Conservation (phyloP, 2,329 filamentous ascomycete species). For the Aspergillus uvarum region DNA sequence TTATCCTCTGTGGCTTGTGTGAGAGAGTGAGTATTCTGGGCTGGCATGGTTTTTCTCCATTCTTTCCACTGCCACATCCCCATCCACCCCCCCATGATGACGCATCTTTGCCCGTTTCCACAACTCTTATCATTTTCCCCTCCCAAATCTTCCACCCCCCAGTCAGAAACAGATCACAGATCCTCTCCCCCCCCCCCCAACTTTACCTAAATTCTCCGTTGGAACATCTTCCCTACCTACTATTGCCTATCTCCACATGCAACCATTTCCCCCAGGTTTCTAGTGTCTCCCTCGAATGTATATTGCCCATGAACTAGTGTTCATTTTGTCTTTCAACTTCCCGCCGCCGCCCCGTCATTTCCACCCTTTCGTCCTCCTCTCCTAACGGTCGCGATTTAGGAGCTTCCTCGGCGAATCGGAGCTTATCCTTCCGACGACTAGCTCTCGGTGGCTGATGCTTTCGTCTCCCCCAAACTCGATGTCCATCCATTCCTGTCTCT, state of each 20-base stretch:
- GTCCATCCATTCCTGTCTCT: conserved; percentile 15
- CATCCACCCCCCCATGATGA: conserved; percentile 31
- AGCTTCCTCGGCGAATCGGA: conserved; percentile 26
- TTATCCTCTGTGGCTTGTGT: not conserved
- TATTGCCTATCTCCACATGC: conserved; percentile 25
- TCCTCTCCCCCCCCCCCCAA: conserved; percentile 4
- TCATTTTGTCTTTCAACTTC: not conserved
- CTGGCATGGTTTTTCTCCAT: conserved; percentile 6
- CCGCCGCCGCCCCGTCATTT: conserved; percentile 1
- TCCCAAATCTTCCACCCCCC: conserved; percentile 1
- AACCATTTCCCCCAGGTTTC: conserved; percentile 5
- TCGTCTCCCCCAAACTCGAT: conserved; percentile 11
- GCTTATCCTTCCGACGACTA: conserved; percentile 23
- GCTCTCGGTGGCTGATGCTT: conserved; percentile 20
- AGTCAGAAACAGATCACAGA: not conserved
- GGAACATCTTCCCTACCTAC: conserved; percentile 18
- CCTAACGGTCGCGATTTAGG: conserved; percentile 21
- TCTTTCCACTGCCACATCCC: conserved; percentile 5
- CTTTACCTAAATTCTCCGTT: conserved; percentile 21
- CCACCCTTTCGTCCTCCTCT: not conserved
- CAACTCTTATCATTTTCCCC: conserved; percentile 10
- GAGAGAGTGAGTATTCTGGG: conserved; percentile 3
- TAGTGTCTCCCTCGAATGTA: not conserved
- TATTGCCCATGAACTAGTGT: not conserved
- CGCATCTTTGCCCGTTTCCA: conserved; percentile 31